A percentile compares a stretch with the other conserved stretches of the same genome.
Conservation (phyloP, 257 asterid species). For the Plantago ovata region DNA sequence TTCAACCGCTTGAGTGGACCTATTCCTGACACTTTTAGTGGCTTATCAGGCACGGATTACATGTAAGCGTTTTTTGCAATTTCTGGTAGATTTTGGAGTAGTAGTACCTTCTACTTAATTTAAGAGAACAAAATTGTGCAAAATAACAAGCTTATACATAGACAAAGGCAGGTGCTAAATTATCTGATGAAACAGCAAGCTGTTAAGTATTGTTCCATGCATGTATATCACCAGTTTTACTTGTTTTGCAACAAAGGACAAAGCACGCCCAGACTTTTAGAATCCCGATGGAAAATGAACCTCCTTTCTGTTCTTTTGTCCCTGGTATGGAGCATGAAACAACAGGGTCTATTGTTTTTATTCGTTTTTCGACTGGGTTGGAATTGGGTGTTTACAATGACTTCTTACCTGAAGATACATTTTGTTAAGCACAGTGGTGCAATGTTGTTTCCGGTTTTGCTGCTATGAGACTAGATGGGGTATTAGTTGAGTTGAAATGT, state of each 20-base stretch:
- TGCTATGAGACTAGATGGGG: no score
- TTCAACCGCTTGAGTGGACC: slow-evolving; percentile 66
- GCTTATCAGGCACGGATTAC: slow-evolving; percentile 23
- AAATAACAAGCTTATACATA: neutral
- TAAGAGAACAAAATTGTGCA: neutral
- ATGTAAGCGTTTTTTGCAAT: slow-evolving; percentile 36
- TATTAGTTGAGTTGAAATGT: no score
- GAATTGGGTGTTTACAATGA: neutral
- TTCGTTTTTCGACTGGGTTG: neutral
- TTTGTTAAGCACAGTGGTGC: neutral
- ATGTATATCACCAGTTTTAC: neutral
- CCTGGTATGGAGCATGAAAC: neutral
- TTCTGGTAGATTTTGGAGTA: neutral
- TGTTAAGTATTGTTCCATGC: neutral
- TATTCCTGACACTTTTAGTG: slow-evolving; percentile 33
- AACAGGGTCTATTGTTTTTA: neutral
- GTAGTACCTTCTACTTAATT: neutral
- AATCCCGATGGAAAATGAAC: neutral
- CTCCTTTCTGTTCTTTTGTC: neutral
- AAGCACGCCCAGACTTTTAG: neutral
- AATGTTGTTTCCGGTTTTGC: neutral
- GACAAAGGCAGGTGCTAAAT: neutral
- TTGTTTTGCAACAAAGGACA: neutral
- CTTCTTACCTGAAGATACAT: neutral
- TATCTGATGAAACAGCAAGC: neutral